Conservation (phyloP, 371 early-diverging fungal species). For the Saksenaea vasiformis region DNA sequence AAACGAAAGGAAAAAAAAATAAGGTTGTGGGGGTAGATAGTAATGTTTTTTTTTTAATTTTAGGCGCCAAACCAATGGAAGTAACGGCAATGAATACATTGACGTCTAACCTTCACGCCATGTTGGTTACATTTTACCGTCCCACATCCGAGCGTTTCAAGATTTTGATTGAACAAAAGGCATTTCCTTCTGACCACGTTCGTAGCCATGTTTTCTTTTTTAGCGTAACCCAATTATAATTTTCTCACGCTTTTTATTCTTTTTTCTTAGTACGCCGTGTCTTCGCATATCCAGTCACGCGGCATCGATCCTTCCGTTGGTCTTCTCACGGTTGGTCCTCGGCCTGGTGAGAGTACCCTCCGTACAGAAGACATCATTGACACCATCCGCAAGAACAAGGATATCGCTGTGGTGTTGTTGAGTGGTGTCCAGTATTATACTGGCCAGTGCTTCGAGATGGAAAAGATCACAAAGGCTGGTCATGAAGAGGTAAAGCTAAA, state of each 20-base stretch:
- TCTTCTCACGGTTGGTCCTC: conserved; percentile 76
- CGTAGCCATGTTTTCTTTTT: conserved; percentile 11
- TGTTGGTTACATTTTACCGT: conserved; percentile 90
- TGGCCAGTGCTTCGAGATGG: conserved; percentile 92
- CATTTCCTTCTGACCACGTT: conserved; percentile 93
- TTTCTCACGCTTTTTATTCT: conserved; percentile 22
- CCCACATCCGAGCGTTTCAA: conserved; percentile 79
- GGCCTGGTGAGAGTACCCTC: conserved; percentile 71
- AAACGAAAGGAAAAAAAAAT: no score
- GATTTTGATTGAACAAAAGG: conserved; percentile 90
- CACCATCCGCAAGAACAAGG: conserved; percentile 70
- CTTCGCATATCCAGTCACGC: conserved; percentile 85
- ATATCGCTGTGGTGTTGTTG: conserved; percentile 86
- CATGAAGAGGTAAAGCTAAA: conserved; percentile 64
- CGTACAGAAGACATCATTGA: conserved; percentile 83
- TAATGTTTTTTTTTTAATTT: neutral
- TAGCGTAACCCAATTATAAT: conserved; percentile 55
- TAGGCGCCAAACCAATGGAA: conserved; percentile 81
- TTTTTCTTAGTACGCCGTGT: conserved; percentile 76
- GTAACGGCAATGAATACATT: conserved; percentile 92
- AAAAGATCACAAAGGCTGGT: conserved; percentile 81
- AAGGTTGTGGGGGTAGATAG: neutral
- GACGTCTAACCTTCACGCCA: conserved; percentile 89
- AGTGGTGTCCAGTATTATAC: conserved; percentile 97
- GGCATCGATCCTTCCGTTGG: conserved; percentile 71